Conservation (phyloP, 179 eudicot genomes). For the Silene coronaria region DNA sequence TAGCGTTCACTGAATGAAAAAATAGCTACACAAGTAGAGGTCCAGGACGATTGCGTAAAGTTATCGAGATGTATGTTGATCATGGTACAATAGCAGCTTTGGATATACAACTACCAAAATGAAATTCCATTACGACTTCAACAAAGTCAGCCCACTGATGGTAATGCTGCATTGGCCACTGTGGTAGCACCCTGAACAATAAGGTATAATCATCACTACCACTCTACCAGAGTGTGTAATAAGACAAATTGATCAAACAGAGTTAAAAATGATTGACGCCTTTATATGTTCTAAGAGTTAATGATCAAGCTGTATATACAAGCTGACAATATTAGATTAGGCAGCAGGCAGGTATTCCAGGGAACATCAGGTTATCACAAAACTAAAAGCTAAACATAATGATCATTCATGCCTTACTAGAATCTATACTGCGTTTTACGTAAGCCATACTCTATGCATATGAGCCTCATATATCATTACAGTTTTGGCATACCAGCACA, state of each 20-base stretch:
- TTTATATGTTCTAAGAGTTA: background rate
- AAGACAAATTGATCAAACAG: background rate
- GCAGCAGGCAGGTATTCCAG: background rate
- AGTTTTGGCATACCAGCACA: background rate
- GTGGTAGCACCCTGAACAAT: conserved; percentile 13
- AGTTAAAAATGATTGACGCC: background rate
- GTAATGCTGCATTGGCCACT: conserved; percentile 3
- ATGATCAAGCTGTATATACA: background rate
- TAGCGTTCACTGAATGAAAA: conserved; percentile 4
- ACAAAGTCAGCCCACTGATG: background rate
- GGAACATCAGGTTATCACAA: background rate
- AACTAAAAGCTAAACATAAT: background rate
- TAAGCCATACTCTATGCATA: background rate
- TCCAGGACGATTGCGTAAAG: conserved; percentile 16
- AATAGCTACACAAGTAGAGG: conserved; percentile 6
- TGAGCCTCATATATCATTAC: background rate
- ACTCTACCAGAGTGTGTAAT: background rate
- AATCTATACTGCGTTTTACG: too few species aligned
- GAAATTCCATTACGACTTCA: conserved; percentile 15
- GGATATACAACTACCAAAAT: background rate
- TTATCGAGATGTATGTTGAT: conserved; percentile 8
- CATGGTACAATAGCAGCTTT: background rate
- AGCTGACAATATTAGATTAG: background rate
- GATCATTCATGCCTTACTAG: too few species aligned
- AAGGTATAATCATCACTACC: background rate